Percentiles rank a stretch among this genome's conserved stretches.
These are phyloP conservation scores for Trichothecium sympodiale DNA, from an alignment of 2,329 filamentous ascomycete species.

Conservation along the genomic window DNA sequence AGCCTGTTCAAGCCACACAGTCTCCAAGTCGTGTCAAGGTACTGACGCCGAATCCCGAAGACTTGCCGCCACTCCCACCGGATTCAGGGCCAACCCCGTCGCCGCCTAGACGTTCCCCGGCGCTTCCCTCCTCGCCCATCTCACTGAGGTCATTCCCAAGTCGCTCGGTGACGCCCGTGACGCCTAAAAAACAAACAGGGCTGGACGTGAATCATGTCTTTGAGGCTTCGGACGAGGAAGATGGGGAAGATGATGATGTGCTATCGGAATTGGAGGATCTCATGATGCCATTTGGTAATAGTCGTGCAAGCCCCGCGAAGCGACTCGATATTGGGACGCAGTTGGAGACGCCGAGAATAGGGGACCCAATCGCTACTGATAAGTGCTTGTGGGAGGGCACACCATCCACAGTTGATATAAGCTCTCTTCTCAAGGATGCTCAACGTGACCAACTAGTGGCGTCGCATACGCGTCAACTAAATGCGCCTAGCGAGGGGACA, in stretches of 20 bases:
- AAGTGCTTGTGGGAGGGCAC: conserved; percentile 30
- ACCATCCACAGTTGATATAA: conserved; percentile 54
- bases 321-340: conserved; percentile 5
- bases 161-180: neutral
- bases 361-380: conserved; percentile 32
- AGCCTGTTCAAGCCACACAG: neutral
- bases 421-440: conserved; percentile 48
- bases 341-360: conserved; percentile 29
- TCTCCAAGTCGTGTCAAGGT: too few species aligned
- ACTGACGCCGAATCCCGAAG: neutral
- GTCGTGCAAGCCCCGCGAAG: neutral
- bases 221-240: conserved; percentile 18
- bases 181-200: neutral
- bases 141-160: neutral
- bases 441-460: conserved; percentile 35
- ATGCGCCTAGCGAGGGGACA: neutral
- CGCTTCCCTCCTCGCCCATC: neutral
- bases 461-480: conserved; percentile 1
- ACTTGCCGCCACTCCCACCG: neutral
- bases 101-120: neutral
- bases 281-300: conserved; percentile 17
- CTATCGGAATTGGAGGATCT: conserved; percentile 48
- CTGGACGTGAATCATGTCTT: conserved; percentile 1
- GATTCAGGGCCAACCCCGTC: neutral
- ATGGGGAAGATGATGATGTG: conserved; percentile 56